A percentile compares a stretch with the other conserved stretches of the same genome.
Conservation (phyloP, 257 asterid species). For the Solanum etuberosum region DNA sequence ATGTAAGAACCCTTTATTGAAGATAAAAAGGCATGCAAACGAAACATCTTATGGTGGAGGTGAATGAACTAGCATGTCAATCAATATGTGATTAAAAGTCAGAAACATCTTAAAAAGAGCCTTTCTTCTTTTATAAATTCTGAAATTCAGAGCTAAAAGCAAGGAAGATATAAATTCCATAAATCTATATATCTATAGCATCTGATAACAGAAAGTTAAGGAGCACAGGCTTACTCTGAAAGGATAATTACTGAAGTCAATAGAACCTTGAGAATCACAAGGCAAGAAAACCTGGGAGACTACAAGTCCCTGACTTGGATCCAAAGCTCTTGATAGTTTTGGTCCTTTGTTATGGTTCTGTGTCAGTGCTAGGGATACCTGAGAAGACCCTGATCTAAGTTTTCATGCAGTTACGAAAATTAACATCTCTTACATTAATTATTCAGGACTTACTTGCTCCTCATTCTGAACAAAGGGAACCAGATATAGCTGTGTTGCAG, state of each 20-base stretch:
- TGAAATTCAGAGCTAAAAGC: neutral
- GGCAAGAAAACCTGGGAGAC: conserved; percentile 86
- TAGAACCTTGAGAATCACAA: conserved; percentile 85
- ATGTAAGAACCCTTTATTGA: neutral
- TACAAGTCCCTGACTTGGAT: conserved; percentile 49
- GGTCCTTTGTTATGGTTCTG: conserved; percentile 70
- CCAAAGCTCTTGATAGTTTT: conserved; percentile 30
- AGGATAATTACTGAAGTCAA: conserved; percentile 77
- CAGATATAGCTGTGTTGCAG: conserved; percentile 70
- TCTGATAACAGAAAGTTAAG: neutral
- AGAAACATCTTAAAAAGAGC: neutral
- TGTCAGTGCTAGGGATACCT: conserved; percentile 66
- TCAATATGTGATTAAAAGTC: neutral
- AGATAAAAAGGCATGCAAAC: neutral
- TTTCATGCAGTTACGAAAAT: neutral
- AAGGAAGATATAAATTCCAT: neutral
- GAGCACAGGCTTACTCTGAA: conserved; percentile 59
- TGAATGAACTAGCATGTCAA: neutral
- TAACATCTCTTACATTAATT: neutral
- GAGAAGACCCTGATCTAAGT: conserved; percentile 10
- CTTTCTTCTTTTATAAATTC: neutral
- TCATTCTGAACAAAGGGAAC: conserved; percentile 65
- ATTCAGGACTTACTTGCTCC: conserved; percentile 50
- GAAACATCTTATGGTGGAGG: neutral
- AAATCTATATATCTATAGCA: neutral